Evolutionary conservation across 2,329 filamentous ascomycete species (phyloP).

Genomic region (Colletotrichum endophyticum): DNA sequence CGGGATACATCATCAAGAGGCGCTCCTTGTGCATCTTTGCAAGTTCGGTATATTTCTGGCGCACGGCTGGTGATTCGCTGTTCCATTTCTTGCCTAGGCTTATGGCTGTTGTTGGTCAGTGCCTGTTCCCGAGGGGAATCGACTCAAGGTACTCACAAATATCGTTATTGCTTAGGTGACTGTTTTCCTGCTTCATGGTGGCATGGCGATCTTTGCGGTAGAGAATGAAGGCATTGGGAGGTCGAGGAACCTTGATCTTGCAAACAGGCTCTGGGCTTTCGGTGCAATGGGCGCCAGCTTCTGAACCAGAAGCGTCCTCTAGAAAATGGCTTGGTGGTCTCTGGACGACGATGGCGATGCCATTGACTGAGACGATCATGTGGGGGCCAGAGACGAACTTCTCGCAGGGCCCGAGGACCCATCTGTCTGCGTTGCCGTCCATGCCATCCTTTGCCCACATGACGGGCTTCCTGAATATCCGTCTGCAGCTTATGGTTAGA

Average conservation of each 20-base stretch:
- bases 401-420: slow-evolving; percentile 11
- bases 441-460: slow-evolving; percentile 19
- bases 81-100: slow-evolving; percentile 33
- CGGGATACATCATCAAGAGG: slow-evolving; percentile 34
- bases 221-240: slow-evolving; percentile 37
- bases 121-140: too few species aligned
- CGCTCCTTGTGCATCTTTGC: slow-evolving; percentile 27
- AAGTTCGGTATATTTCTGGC: slow-evolving; percentile 9
- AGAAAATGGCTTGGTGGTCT: not conserved
- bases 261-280: not conserved
- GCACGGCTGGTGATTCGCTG: slow-evolving; percentile 25
- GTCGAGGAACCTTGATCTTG: slow-evolving; percentile 28
- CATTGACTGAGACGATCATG: slow-evolving; percentile 14
- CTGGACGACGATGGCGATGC: slow-evolving; percentile 5
- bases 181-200: slow-evolving; percentile 25
- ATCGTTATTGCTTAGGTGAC: slow-evolving; percentile 29
- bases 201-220: slow-evolving; percentile 33
- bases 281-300: not conserved
- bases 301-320: not conserved
- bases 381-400: slow-evolving; percentile 3
- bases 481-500: not conserved
- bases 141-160: slow-evolving; percentile 30
- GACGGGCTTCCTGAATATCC: not conserved
- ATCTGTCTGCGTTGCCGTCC: not conserved
- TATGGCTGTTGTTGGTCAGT: slow-evolving; percentile 24